Evolutionary conservation across 2,329 filamentous ascomycete species (phyloP).

Genomic region (Penicillium sp.): DNA sequence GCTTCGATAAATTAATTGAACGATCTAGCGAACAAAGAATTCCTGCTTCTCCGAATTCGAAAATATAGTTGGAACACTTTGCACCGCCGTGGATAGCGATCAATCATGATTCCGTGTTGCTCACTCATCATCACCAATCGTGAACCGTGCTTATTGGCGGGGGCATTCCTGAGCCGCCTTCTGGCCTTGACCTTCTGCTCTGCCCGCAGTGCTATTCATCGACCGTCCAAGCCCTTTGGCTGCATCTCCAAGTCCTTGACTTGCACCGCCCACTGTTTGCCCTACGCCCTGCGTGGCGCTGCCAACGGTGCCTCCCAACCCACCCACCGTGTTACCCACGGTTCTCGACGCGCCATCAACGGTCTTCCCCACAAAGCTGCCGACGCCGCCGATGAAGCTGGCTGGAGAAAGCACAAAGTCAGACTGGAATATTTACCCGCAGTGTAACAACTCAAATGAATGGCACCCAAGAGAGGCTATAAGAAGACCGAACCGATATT

Average conservation of each 20-base stretch:
- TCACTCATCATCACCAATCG: too few species aligned
- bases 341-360: conserved; percentile 24
- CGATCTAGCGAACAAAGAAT: too few species aligned
- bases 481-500: too few species aligned
- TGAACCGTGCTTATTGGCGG: not conserved
- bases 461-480: too few species aligned
- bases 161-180: conserved; percentile 7
- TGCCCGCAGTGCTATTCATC: conserved; percentile 20
- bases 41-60: too few species aligned
- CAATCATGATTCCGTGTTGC: too few species aligned
- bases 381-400: conserved; percentile 23
- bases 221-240: conserved; percentile 26
- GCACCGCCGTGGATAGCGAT: too few species aligned
- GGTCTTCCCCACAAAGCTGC: conserved; percentile 27
- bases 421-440: too few species aligned
- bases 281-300: conserved; percentile 27
- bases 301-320: conserved; percentile 28
- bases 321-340: conserved; percentile 25
- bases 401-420: conserved; percentile 4
- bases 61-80: too few species aligned
- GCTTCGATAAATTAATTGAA: too few species aligned
- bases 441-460: too few species aligned
- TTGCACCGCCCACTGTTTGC: conserved; percentile 29
- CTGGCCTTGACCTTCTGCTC: conserved; percentile 25
- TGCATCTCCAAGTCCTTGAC: conserved; percentile 23